Percentiles rank a stretch among this genome's conserved stretches.
Conservation (phyloP, 371 early-diverging fungal species). For the Actinomucor elegans region DNA sequence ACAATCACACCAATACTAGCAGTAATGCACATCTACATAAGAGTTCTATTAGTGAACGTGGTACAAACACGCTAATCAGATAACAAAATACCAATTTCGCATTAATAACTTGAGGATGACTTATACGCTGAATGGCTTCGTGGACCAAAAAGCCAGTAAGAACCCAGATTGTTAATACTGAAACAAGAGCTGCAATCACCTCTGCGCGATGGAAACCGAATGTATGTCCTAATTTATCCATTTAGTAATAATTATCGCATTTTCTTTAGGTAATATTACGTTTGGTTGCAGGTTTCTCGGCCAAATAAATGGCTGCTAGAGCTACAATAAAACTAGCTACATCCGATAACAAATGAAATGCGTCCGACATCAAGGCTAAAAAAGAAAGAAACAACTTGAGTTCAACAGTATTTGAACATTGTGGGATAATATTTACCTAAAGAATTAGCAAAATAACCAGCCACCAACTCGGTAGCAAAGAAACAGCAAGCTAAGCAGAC, state of each 20-base stretch:
- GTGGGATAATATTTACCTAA: slow-evolving; percentile 30
- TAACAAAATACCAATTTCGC: slow-evolving; percentile 52
- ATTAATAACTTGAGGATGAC: slow-evolving; percentile 73
- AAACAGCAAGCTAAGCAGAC: slow-evolving; percentile 59
- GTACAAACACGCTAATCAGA: not conserved
- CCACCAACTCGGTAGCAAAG: slow-evolving; percentile 70
- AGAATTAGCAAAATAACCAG: slow-evolving; percentile 67
- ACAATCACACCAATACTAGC: slow-evolving; percentile 76
- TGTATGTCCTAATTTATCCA: slow-evolving; percentile 49
- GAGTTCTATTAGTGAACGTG: not conserved
- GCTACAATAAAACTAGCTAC: slow-evolving; percentile 76
- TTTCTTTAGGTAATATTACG: slow-evolving; percentile 24
- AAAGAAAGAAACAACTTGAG: not conserved
- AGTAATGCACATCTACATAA: slow-evolving; percentile 65
- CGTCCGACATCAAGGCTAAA: slow-evolving; percentile 72
- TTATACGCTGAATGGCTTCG: slow-evolving; percentile 77
- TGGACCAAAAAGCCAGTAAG: slow-evolving; percentile 71
- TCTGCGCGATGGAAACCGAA: slow-evolving; percentile 88
- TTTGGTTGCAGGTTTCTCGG: slow-evolving; percentile 68
- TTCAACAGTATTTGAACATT: not conserved
- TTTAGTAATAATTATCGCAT: not conserved
- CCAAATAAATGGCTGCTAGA: slow-evolving; percentile 68
- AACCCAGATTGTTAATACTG: slow-evolving; percentile 82
- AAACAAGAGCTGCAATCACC: slow-evolving; percentile 81
- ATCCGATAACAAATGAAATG: slow-evolving; percentile 76